Conservation (phyloP, 495 filamentous ascomycete genomes). For the Podospora sp. region DNA sequence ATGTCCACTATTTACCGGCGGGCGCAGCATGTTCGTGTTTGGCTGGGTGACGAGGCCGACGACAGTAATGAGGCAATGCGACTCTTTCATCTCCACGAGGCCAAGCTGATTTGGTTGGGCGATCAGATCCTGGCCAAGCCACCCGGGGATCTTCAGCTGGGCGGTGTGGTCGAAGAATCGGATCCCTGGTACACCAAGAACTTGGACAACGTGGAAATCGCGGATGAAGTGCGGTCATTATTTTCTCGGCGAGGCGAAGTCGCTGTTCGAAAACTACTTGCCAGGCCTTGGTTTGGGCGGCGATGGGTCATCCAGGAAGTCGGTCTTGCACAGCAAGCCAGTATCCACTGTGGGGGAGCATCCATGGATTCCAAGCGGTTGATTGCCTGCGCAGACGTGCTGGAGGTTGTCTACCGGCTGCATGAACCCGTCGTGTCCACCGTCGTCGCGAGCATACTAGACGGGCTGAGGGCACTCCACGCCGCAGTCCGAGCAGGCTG, state of each 20-base stretch:
- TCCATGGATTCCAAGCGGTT: background rate
- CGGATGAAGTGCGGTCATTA: background rate
- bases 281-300: background rate
- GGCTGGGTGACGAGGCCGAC: background rate
- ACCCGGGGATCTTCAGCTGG: background rate
- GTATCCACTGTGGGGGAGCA: background rate
- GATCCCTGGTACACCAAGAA: background rate
- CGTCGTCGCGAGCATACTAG: background rate
- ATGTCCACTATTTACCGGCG: background rate
- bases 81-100: background rate
- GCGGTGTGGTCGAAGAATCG: background rate
- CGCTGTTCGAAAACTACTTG: background rate
- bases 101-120: background rate
- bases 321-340: background rate
- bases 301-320: conserved; percentile 3
- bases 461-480: background rate
- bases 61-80: background rate
- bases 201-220: too few relatives aligned
- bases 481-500: background rate
- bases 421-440: background rate
- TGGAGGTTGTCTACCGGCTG: background rate
- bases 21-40: background rate
- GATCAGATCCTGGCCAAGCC: background rate
- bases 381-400: background rate
- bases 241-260: background rate